Conservation (phyloP, 441 rosid species). For the Erysimum pusillum region DNA sequence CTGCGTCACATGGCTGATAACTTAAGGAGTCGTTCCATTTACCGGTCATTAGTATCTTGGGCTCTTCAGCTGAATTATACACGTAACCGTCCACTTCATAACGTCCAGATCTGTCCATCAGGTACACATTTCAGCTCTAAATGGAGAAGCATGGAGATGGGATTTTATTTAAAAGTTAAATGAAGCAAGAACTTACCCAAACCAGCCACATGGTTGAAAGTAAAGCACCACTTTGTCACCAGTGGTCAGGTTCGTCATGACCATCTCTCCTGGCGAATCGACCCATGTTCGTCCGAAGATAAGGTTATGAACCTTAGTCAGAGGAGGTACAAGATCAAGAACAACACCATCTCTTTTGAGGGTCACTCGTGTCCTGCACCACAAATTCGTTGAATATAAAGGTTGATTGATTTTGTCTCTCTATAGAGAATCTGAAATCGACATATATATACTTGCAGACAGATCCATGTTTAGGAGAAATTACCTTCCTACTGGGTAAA, state of each 20-base stretch:
- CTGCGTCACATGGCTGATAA: constrained; percentile 91
- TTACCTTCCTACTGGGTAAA: constrained; percentile 96
- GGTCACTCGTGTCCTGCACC: constrained; percentile 83
- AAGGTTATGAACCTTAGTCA: constrained; percentile 88
- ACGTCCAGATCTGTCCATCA: constrained; percentile 81
- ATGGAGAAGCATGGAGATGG: constrained; percentile 15
- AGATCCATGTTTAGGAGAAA: not conserved
- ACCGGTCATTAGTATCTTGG: constrained; percentile 93
- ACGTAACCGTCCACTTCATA: constrained; percentile 98
- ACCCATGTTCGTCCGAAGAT: constrained; percentile 97
- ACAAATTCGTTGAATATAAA: not conserved
- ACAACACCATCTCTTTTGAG: constrained; percentile 88
- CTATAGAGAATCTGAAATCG: constrained; percentile 11
- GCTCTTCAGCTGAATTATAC: constrained; percentile 86
- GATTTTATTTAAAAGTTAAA: not conserved
- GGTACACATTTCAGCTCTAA: constrained; percentile 25
- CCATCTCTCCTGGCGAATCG: constrained; percentile 95
- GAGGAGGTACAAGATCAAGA: constrained; percentile 94
- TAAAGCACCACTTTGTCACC: constrained; percentile 93
- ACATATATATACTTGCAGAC: not conserved
- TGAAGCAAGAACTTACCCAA: constrained; percentile 65
- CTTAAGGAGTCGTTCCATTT: constrained; percentile 92
- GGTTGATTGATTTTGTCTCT: not conserved
- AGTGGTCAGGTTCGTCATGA: constrained; percentile 86
- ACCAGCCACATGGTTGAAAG: constrained; percentile 98